Conservation (phyloP, 441 rosid species). For the Dalechampia spathulata region DNA sequence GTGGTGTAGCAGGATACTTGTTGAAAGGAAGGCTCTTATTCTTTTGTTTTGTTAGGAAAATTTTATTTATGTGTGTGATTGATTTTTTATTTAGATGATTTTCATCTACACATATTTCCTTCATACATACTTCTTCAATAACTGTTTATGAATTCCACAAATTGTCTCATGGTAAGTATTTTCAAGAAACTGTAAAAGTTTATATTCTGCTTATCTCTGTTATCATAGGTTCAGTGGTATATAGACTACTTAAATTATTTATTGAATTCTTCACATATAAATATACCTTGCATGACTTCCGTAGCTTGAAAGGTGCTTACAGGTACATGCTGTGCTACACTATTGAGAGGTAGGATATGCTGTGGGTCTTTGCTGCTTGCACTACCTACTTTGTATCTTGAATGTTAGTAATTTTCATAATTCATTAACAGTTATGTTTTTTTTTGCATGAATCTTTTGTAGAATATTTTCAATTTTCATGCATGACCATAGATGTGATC, state of each 20-base stretch:
- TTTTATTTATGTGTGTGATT: neutral
- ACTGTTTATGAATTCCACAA: slow-evolving; percentile 7
- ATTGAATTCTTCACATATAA: slow-evolving; percentile 19
- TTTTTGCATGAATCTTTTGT: slow-evolving; percentile 8
- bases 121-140: slow-evolving; percentile 14
- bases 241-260: slow-evolving; percentile 18
- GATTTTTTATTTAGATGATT: slow-evolving; percentile 14
- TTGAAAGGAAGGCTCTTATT: neutral
- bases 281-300: slow-evolving; percentile 26
- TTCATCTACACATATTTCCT: slow-evolving; percentile 3
- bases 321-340: slow-evolving; percentile 47
- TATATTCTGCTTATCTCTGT: slow-evolving; percentile 17
- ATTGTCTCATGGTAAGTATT: slow-evolving; percentile 18
- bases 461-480: too few species aligned
- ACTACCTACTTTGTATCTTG: slow-evolving; percentile 36
- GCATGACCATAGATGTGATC: too few species aligned
- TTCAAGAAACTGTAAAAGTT: slow-evolving; percentile 19
- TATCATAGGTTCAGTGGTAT: slow-evolving; percentile 14
- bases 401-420: slow-evolving; percentile 42
- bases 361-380: slow-evolving; percentile 52
- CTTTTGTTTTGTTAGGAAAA: neutral
- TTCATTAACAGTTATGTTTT: slow-evolving; percentile 19
- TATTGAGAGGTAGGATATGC: slow-evolving; percentile 56
- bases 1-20: neutral
- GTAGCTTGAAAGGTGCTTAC: slow-evolving; percentile 45